Percentiles rank a stretch among this genome's conserved stretches.
Conservation (phyloP, 495 filamentous ascomycete species). For the Penicillium macrosclerotiorum region DNA sequence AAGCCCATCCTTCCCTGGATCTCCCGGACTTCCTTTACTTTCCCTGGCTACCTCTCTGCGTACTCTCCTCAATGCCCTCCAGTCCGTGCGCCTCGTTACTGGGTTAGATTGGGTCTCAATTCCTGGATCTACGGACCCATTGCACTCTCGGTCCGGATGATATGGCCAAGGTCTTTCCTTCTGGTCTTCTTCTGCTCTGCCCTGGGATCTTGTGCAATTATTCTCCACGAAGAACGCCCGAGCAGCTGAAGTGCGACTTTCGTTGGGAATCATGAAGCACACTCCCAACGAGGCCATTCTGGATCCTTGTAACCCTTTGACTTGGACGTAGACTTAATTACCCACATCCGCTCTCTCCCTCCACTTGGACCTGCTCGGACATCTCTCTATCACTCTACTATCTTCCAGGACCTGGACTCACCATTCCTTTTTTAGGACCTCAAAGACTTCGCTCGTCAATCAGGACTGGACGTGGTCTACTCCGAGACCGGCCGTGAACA, state of each 20-base stretch:
- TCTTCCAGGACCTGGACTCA: conserved; percentile 43
- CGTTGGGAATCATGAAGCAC: neutral
- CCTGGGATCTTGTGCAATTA: neutral
- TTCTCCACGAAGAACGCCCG: conserved; percentile 1
- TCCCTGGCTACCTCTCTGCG: conserved; percentile 14
- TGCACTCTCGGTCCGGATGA: conserved; percentile 4
- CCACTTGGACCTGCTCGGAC: conserved; percentile 22
- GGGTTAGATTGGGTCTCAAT: conserved; percentile 6
- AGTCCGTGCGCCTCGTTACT: conserved; percentile 11
- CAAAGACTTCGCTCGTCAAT: conserved; percentile 98
- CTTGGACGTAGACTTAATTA: conserved; percentile 24
- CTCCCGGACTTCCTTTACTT: conserved; percentile 23
- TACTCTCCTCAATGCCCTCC: conserved; percentile 10
- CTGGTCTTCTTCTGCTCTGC: neutral
- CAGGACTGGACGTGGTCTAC: conserved; percentile 95
- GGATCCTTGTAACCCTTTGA: conserved; percentile 6
- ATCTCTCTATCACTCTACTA: conserved; percentile 16
- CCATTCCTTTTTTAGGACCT: conserved; percentile 71
- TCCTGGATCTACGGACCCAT: conserved; percentile 14
- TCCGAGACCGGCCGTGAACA: conserved; percentile 93
- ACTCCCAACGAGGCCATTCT: conserved; percentile 4
- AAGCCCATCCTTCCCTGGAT: conserved; percentile 53
- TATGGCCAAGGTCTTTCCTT: conserved; percentile 3
- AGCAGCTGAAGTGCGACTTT: neutral
- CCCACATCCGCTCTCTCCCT: neutral